Percentiles rank a stretch among this genome's conserved stretches.
Evolutionary conservation across 306 rosid genomes (phyloP).

Genomic region (Cicer cuneatum): DNA sequence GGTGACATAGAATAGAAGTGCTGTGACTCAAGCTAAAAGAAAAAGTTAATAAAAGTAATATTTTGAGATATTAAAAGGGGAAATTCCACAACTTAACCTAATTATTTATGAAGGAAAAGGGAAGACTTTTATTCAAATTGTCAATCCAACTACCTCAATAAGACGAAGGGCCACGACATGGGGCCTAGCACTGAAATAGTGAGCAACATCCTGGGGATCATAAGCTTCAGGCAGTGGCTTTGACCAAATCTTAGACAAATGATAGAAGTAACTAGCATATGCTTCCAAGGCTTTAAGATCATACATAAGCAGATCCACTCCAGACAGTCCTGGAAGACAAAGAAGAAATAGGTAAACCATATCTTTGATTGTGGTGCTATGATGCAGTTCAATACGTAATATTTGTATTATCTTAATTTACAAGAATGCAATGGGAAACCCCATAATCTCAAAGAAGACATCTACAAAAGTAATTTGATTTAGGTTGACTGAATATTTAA

Average conservation of each 20-base stretch:
- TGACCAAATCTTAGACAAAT: constrained; percentile 76
- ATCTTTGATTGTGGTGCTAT: neutral
- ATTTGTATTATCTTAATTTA: constrained; percentile 4
- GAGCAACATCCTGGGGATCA: constrained; percentile 74
- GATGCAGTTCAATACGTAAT: neutral
- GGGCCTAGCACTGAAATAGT: constrained; percentile 80
- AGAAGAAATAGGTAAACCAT: neutral
- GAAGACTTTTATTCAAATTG: neutral
- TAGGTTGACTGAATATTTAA: neutral
- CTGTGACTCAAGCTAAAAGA: constrained; percentile 6
- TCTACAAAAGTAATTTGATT: neutral
- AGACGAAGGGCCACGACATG: constrained; percentile 80
- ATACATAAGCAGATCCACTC: constrained; percentile 76
- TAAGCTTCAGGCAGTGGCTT: constrained; percentile 91
- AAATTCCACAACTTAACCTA: constrained; percentile 6
- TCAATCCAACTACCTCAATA: constrained; percentile 67
- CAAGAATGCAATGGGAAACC: constrained; percentile 5
- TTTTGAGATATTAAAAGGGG: constrained; percentile 13
- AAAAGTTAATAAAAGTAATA: constrained; percentile 2
- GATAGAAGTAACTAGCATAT: constrained; percentile 71
- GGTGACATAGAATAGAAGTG: constrained; percentile 4
- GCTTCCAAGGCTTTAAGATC: constrained; percentile 89
- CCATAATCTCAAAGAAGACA: neutral
- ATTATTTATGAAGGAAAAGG: constrained; percentile 3
- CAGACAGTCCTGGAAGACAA: constrained; percentile 64